A percentile compares a stretch with the other conserved stretches of the same genome.
Evolutionary conservation across 305 asterid genomes (phyloP).

Genomic region (Rubia tinctorum): DNA sequence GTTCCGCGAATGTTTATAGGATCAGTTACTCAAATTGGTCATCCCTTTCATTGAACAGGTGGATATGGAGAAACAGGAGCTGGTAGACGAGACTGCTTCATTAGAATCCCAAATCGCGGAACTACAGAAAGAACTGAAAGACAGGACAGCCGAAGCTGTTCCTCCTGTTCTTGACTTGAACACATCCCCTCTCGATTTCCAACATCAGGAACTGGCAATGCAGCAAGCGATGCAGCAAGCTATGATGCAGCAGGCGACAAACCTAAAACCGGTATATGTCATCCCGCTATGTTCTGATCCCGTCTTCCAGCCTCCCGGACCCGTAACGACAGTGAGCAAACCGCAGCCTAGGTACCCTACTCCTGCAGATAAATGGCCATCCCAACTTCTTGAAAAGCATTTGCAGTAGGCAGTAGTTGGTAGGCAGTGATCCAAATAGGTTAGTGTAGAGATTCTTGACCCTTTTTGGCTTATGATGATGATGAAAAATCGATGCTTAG

Average conservation of each 20-base stretch:
- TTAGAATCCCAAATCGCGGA: constrained; percentile 40
- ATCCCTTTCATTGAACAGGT: constrained; percentile 29
- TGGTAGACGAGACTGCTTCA: constrained; percentile 46
- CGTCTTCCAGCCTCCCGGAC: constrained; percentile 25
- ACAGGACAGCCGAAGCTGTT: constrained; percentile 29
- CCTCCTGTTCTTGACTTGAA: constrained; percentile 48
- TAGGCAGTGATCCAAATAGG: constrained; percentile 7
- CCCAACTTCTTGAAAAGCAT: constrained; percentile 42
- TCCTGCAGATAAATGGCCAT: constrained; percentile 54
- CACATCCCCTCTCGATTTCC: constrained; percentile 31
- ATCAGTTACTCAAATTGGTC: background rate
- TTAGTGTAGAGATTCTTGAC: background rate
- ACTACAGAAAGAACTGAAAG: constrained; percentile 36
- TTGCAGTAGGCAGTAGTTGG: constrained; percentile 9
- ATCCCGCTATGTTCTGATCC: constrained; percentile 34
- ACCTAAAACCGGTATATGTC: constrained; percentile 32
- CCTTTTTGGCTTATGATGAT: constrained; percentile 1
- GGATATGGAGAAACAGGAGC: constrained; percentile 46
- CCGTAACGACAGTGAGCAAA: constrained; percentile 34
- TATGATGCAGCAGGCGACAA: too few species aligned
- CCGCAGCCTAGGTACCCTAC: constrained; percentile 65
- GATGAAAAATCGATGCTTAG: background rate
- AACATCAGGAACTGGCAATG: constrained; percentile 19
- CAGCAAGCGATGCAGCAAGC: constrained; percentile 39
- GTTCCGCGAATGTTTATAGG: background rate